A percentile compares a stretch with the other conserved stretches of the same genome.
Evolutionary conservation across 495 filamentous ascomycete genomes (phyloP).

Genomic region (Penicillium antarcticum): DNA sequence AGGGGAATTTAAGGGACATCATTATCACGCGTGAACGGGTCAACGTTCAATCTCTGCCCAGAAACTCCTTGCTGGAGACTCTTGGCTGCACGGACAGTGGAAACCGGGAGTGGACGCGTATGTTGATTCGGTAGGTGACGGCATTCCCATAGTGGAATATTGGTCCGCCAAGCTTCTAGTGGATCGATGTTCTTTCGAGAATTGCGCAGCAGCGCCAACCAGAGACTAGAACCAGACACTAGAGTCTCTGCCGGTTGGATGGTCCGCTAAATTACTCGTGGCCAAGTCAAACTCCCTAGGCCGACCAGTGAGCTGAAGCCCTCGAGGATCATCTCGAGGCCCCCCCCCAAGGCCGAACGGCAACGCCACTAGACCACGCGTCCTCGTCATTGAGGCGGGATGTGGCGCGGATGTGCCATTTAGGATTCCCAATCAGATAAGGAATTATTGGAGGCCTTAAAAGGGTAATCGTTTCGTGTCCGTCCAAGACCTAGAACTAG

Average conservation of each 20-base stretch:
- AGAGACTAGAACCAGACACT: not conserved
- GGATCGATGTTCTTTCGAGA: not conserved
- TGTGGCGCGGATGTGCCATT: slow-evolving; percentile 6
- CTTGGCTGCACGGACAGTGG: slow-evolving; percentile 1
- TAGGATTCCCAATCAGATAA: not conserved
- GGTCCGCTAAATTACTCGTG: not conserved
- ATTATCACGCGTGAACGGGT: not conserved
- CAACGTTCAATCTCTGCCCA: not conserved
- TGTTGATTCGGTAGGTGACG: slow-evolving; percentile 6
- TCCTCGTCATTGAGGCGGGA: not conserved
- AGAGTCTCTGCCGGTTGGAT: not conserved
- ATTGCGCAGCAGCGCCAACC: slow-evolving; percentile 1
- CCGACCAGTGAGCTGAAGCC: not conserved
- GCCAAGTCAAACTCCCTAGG: not conserved
- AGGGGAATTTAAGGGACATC: not conserved
- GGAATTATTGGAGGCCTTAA: not conserved
- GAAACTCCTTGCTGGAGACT: not conserved
- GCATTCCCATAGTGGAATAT: not conserved
- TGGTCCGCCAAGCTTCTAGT: slow-evolving; percentile 10
- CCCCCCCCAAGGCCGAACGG: not conserved
- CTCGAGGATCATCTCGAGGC: not conserved
- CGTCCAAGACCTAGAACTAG: too few relatives aligned
- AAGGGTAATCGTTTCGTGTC: too few relatives aligned
- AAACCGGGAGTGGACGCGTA: not conserved
- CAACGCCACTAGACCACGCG: slow-evolving; percentile 18